phyloP scores from a whole-genome alignment of 2,329 filamentous ascomycete genomes.

The Sporothrix pseudoabietina region DNA sequence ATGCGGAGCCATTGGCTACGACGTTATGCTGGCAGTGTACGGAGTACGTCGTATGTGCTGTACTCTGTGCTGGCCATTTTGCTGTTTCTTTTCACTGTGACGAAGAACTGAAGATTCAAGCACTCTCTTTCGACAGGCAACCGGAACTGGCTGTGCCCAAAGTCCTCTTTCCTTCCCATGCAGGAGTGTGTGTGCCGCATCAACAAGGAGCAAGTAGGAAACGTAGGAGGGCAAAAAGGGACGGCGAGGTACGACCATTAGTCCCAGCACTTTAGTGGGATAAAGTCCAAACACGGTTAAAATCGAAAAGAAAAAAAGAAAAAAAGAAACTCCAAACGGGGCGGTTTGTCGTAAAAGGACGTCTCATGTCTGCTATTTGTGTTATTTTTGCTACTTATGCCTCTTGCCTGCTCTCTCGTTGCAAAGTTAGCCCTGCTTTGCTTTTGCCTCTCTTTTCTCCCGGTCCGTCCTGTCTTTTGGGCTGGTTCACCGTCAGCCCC shows the following conservation, averaged over 20 bases:
- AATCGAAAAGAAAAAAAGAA: neutral
- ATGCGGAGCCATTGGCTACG: neutral
- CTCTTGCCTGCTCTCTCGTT: too few species aligned
- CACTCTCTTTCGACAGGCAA: constrained; percentile 3
- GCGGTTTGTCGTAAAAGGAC: neutral
- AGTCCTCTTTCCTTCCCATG: neutral
- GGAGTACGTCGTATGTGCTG: neutral
- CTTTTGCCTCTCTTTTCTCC: neutral
- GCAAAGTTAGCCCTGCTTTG: neutral
- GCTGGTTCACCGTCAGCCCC: constrained; percentile 1
- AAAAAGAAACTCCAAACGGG: neutral
- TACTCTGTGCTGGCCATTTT: neutral
- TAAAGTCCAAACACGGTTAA: neutral
- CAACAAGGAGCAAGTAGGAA: neutral
- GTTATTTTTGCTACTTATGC: neutral
- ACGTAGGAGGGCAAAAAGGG: neutral
- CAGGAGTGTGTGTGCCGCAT: neutral
- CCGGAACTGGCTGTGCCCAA: constrained; percentile 1
- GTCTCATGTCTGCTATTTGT: neutral
- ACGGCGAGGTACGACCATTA: neutral
- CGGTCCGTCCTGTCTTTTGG: neutral
- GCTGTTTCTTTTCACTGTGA: neutral
- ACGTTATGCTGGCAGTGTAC: neutral
- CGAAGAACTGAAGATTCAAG: neutral
- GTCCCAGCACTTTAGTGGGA: neutral